A percentile compares a stretch with the other conserved stretches of the same genome.
Evolutionary conservation across 1,139 yeast species (phyloP).

Genomic region (Scheffersomyces insectosa): DNA sequence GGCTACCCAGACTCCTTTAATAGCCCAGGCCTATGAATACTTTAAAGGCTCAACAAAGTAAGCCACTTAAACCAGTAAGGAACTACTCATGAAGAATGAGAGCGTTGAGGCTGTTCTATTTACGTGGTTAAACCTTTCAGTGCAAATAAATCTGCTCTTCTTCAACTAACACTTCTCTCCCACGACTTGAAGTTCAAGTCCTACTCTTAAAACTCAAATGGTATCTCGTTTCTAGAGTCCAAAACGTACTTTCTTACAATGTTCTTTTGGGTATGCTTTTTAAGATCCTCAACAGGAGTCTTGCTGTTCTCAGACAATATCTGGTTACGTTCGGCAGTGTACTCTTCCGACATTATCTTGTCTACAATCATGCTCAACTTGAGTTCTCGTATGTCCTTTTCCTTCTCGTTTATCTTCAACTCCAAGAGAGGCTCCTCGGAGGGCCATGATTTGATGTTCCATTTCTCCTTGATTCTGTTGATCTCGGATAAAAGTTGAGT

Average conservation of each 20-base stretch:
- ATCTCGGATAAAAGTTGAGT: conserved; percentile 42
- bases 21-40: no score
- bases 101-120: no score
- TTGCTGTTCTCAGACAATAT: conserved; percentile 27
- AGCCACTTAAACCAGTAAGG: no score
- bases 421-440: conserved; percentile 41
- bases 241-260: conserved; percentile 51
- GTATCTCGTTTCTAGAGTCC: conserved; percentile 38
- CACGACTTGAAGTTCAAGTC: no score
- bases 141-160: no score
- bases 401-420: conserved; percentile 39
- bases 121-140: no score
- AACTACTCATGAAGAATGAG: no score
- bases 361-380: conserved; percentile 33
- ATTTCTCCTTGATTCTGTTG: conserved; percentile 47
- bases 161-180: no score
- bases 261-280: conserved; percentile 52
- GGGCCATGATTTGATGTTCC: conserved; percentile 66
- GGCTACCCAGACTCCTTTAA: no score
- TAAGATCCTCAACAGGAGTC: conserved; percentile 28
- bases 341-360: conserved; percentile 34
- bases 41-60: no score
- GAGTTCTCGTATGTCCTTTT: conserved; percentile 26
- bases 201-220: conserved; percentile 19
- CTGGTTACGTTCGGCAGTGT: conserved; percentile 22